A percentile compares a stretch with the other conserved stretches of the same genome.
Conservation (phyloP, 495 filamentous ascomycete species). For the Neurospora sp. region DNA sequence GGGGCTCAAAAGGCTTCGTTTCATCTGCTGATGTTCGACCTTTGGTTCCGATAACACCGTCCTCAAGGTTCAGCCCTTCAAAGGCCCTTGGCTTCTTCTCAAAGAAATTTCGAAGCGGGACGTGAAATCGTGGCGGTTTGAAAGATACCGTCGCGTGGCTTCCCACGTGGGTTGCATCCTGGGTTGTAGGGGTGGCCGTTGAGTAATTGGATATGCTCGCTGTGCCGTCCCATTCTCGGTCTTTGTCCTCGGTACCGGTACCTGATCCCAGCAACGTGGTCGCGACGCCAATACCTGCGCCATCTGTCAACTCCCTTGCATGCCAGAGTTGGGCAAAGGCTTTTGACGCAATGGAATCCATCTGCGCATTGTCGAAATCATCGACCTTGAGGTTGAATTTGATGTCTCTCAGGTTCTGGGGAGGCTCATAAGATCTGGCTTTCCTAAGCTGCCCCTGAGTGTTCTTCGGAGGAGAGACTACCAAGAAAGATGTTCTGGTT, state of each 20-base stretch:
- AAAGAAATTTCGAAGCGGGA: neutral
- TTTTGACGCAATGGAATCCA: neutral
- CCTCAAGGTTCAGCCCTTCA: neutral
- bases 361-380: neutral
- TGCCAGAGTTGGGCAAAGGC: neutral
- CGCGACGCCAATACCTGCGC: neutral
- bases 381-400: neutral
- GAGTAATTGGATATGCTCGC: neutral
- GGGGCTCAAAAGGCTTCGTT: conserved; percentile 15
- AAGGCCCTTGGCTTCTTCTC: neutral
- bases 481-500: neutral
- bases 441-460: neutral
- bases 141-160: neutral
- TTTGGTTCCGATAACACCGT: neutral
- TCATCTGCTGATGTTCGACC: neutral
- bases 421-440: neutral
- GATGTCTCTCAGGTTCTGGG: neutral
- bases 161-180: neutral
- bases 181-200: neutral
- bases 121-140: neutral
- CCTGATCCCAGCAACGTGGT: neutral
- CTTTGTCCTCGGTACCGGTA: neutral
- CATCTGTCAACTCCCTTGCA: neutral
- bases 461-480: neutral
- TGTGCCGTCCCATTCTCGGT: neutral